A percentile compares a stretch with the other conserved stretches of the same genome.
Conservation (phyloP, 2,329 filamentous ascomycete species). For the Neonectria ditissima region DNA sequence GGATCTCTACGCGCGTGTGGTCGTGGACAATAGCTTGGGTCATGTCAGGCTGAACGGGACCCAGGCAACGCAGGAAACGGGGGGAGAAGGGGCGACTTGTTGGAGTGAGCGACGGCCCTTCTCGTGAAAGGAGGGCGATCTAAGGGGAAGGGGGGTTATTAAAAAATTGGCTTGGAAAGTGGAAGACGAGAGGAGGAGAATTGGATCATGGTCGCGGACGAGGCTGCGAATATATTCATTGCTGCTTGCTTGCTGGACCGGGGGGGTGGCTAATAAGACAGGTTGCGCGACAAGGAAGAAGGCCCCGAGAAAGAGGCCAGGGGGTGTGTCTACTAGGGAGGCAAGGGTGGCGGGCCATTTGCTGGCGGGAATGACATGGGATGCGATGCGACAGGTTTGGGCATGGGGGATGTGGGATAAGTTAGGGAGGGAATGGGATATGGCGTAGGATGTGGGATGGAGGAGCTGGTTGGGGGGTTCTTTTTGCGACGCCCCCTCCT, state of each 20-base stretch:
- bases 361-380: constrained; percentile 23
- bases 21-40: constrained; percentile 49
- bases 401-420: not conserved
- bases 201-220: constrained; percentile 20
- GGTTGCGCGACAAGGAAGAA: constrained; percentile 36
- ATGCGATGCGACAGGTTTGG: constrained; percentile 14
- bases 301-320: constrained; percentile 14
- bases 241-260: constrained; percentile 6
- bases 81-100: constrained; percentile 7
- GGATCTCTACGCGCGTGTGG: constrained; percentile 52
- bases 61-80: constrained; percentile 9
- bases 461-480: constrained; percentile 29
- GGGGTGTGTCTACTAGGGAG: constrained; percentile 14
- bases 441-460: constrained; percentile 30
- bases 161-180: constrained; percentile 4
- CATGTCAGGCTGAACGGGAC: constrained; percentile 55
- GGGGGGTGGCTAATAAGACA: constrained; percentile 25
- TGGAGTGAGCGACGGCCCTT: constrained; percentile 29
- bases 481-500: not conserved
- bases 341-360: constrained; percentile 28
- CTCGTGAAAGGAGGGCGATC: constrained; percentile 45
- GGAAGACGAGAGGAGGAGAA: constrained; percentile 14
- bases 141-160: constrained; percentile 3
- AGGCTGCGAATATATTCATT: constrained; percentile 32
- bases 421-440: not conserved